Base-by-base conservation (phyloP, 176 grass and related monocot genomes). In the Carex parvula region DNA sequence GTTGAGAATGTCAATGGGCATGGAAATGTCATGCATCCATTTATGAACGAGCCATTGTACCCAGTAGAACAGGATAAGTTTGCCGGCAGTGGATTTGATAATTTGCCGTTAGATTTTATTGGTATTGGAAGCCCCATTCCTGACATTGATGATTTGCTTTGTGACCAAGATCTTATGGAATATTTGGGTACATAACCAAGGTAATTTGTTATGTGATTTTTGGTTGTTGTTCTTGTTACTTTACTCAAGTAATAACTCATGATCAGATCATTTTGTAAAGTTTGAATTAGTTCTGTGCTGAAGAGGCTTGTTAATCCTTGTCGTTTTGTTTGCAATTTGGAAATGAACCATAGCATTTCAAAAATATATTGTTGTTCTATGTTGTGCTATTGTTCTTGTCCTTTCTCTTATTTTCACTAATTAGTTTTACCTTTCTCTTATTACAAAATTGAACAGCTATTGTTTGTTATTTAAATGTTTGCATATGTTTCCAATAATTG, bases 81-180 rank as follows among this genome's bases (percentile, higher is more conserved):
- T 87, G 88, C 84, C 22, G 87, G 90, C 35, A 91, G 84, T 95
- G 90, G 88, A 32, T 98, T 98, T 84, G 88, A 90, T 35, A 91
- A 87, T 39, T 79, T 92, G 63, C 89, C 93, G 71, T 85, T 93
- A 64, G 96, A 99, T 81, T 99, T 89, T 71, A 93, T 90, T 26
- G 89, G 96, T 58, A 91, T 99, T 12, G 90, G 81, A 77, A 95
- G 96, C 62, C 92, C 93, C 18, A 93, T 95, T 35, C 92, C 84
- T 73, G 88, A 95, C 88, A 84, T 98, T 84, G 89, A 90, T 88
- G 96, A 99, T 75, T 89, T 92, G 73, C 79, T 99, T 60, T 87
- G 87, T 82, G 96, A 99, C 79, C 93, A 98, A 55, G 96, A 99
- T 86, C 71, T 99, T 84, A 95, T 98, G 92, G 89, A 95, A 81